A percentile compares a stretch with the other conserved stretches of the same genome.
Conservation (phyloP, 352 stramenopile genomes). For the Achlya hypogyna region DNA sequence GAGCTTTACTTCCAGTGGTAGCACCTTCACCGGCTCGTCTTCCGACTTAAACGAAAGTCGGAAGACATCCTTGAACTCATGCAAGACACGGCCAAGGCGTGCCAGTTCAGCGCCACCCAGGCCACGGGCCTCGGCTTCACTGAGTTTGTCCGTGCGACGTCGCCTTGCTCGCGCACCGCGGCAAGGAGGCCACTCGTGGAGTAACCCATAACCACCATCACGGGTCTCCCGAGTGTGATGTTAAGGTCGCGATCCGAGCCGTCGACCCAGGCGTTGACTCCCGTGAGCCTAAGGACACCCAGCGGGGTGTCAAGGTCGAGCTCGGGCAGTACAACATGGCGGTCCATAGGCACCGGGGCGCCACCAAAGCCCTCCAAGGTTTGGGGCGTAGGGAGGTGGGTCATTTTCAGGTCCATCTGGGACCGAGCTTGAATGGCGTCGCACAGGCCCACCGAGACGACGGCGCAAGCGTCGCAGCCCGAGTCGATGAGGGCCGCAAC, state of each 20-base stretch:
- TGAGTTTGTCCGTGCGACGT: background rate
- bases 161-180: background rate
- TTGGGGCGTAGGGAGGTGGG: background rate
- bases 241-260: background rate
- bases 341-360: background rate
- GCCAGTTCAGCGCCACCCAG: too few relatives aligned
- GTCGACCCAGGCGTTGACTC: background rate
- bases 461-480: background rate
- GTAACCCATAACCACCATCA: constrained; percentile 10
- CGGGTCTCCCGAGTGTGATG: background rate
- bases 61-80: background rate
- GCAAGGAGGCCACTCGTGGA: background rate
- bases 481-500: background rate
- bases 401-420: background rate
- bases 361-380: background rate
- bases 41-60: background rate
- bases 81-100: background rate
- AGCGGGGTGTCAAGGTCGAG: background rate
- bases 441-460: background rate
- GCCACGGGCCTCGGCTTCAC: too few relatives aligned
- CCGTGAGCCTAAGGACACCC: background rate
- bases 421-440: background rate
- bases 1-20: constrained; percentile 4
- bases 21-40: constrained; percentile 5
- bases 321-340: background rate